A percentile compares a stretch with the other conserved stretches of the same genome.
phyloP scores from a whole-genome alignment of 1,139 yeast species.

The Saccharomyces uvarum region DNA sequence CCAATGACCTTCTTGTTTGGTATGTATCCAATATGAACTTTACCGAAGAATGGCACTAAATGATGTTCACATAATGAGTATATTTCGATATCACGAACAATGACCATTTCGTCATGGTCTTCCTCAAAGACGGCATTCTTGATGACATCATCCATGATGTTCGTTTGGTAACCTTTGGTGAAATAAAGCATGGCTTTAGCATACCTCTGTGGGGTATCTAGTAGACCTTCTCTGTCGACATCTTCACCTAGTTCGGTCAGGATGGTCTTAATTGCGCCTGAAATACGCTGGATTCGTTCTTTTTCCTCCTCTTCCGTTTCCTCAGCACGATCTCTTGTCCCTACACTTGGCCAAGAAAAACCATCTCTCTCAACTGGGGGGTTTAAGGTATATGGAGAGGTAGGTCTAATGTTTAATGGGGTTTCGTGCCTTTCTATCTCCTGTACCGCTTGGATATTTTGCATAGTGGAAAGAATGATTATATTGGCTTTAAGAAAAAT shows the following conservation, averaged over 20 bases:
- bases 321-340: conserved; percentile 70
- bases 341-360: conserved; percentile 88
- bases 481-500: neutral
- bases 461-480: neutral
- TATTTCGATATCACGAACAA: conserved; percentile 88
- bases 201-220: conserved; percentile 92
- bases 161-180: conserved; percentile 94
- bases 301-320: conserved; percentile 56
- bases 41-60: conserved; percentile 92
- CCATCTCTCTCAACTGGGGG: conserved; percentile 90
- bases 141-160: conserved; percentile 72
- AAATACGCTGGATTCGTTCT: conserved; percentile 62
- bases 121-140: conserved; percentile 95
- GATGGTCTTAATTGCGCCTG: conserved; percentile 77
- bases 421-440: conserved; percentile 25
- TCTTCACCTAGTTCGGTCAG: conserved; percentile 89
- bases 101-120: conserved; percentile 98
- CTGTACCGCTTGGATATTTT: conserved; percentile 7
- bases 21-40: conserved; percentile 92
- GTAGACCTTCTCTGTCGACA: conserved; percentile 74
- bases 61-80: conserved; percentile 95
- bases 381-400: conserved; percentile 72
- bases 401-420: conserved; percentile 66
- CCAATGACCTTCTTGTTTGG: conserved; percentile 95
- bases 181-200: conserved; percentile 94